Base-by-base conservation (phyloP, 2,329 filamentous ascomycete genomes). In the Nemania abortiva region DNA sequence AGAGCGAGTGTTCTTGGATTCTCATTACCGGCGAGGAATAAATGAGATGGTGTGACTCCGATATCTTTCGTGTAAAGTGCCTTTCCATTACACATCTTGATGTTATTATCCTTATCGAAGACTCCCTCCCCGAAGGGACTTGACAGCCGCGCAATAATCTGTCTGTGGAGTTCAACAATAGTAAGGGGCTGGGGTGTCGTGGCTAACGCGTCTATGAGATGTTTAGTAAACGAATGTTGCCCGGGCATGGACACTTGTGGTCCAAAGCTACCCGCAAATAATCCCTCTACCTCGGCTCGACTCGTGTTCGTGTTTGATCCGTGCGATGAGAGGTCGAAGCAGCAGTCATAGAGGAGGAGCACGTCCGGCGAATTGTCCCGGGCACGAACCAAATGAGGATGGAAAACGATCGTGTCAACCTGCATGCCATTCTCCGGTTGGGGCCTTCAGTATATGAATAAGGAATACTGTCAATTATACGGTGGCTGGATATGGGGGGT, bases 21-120 rank as follows among this genome's bases (percentile, higher is more conserved):
- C n/a, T 63, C 50, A n/a, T 55, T 56, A 13, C 62, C 62, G 7
- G 62, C 62, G 11, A 56, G 29, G 6, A 64, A 56, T n/a, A 64
- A 20, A 42, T 64, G 42, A 31, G 53, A 64, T 1, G 62, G 62
- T 9, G 39, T 64, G 3, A 64, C 62, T 9, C 62, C 42, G n/a
- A 49, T 29, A 3, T 37, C 5, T 52, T 64, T 47, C 0, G 52
- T 56, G 22, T 37, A 18, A 37, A 57, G 53, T 20, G n/a, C 20
- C 20, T 42, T 57, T 5, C 62, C 62, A 11, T n/a, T n/a, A 15
- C 45, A 24, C 1, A 6, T 10, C 6, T 39, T 18, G 11, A 64
- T 34, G 18, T 39, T 18, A 5, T 64, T 7, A 20, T 64, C 10
- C 39, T 15, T 1, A 20, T 57, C 37, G 29, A 57, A 64, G 7